A percentile compares a stretch with the other conserved stretches of the same genome.
Conservation (phyloP, 2,329 filamentous ascomycete species). For the Stemphylium lycopersici region DNA sequence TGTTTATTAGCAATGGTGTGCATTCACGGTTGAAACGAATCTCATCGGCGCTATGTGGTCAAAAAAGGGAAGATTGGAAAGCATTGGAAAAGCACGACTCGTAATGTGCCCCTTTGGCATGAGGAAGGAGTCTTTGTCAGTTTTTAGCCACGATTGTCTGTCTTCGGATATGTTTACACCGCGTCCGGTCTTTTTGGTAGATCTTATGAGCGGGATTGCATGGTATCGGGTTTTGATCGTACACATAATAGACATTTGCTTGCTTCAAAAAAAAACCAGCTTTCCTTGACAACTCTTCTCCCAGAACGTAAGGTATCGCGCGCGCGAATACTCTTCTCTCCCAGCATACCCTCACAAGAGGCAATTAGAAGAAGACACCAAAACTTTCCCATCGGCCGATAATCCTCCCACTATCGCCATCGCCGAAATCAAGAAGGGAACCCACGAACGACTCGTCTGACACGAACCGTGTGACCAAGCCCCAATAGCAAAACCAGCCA, state of each 20-base stretch:
- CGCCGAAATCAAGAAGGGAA: too few relatives aligned
- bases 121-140: not conserved
- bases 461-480: too few relatives aligned
- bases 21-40: not conserved
- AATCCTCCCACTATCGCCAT: too few relatives aligned
- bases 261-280: not conserved
- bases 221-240: not conserved
- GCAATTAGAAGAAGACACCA: too few relatives aligned
- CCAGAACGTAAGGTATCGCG: too few relatives aligned
- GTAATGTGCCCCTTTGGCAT: not conserved
- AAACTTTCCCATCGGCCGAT: too few relatives aligned
- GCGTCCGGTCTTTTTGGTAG: conserved; percentile 2
- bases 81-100: conserved; percentile 14
- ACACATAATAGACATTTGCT: conserved; percentile 1
- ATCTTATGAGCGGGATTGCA: not conserved
- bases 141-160: conserved; percentile 6
- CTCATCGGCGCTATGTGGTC: conserved; percentile 5
- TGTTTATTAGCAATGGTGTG: conserved; percentile 3
- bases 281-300: too few relatives aligned
- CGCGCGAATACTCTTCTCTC: too few relatives aligned
- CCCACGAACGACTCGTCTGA: too few relatives aligned
- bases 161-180: conserved; percentile 7
- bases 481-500: too few relatives aligned
- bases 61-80: conserved; percentile 1
- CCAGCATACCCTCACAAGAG: too few relatives aligned